Evolutionary conservation across 768 basidiomycete species (phyloP).

Genomic region (Pleurotus tuber-regium): DNA sequence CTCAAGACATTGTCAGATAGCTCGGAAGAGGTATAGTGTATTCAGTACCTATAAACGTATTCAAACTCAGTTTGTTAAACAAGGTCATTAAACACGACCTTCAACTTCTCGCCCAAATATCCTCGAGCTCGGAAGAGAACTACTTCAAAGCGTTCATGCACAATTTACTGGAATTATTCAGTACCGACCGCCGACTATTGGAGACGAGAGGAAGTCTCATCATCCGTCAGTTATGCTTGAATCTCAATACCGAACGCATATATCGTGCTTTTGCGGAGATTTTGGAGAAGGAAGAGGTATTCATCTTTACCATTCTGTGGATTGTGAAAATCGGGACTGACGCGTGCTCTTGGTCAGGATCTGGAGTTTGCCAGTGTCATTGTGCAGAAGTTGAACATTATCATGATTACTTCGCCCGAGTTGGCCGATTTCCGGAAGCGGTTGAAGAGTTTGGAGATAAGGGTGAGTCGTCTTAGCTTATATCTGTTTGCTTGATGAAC

Average conservation of each 20-base stretch:
- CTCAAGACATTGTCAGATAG: slow-evolving; percentile 95
- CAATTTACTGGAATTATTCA: slow-evolving; percentile 91
- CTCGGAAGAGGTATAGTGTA: slow-evolving; percentile 75
- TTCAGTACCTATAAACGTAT: neutral
- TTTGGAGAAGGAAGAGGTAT: slow-evolving; percentile 94
- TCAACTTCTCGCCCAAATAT: slow-evolving; percentile 95
- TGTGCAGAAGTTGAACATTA: slow-evolving; percentile 95
- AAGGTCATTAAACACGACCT: slow-evolving; percentile 96
- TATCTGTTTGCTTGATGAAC: neutral
- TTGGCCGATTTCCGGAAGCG: slow-evolving; percentile 92
- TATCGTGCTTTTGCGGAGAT: slow-evolving; percentile 97
- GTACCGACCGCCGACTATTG: slow-evolving; percentile 86
- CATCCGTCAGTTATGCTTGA: slow-evolving; percentile 90
- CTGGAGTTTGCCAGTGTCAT: slow-evolving; percentile 97
- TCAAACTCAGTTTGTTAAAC: neutral
- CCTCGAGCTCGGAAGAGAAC: slow-evolving; percentile 89
- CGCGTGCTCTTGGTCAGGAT: slow-evolving; percentile 51
- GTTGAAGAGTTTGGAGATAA: slow-evolving; percentile 89
- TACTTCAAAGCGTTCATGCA: slow-evolving; percentile 97
- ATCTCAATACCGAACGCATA: slow-evolving; percentile 93
- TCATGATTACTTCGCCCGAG: slow-evolving; percentile 94
- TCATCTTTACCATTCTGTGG: too few species aligned
- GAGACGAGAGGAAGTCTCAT: slow-evolving; percentile 94
- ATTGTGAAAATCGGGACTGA: slow-evolving; percentile 17
- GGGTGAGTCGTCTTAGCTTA: slow-evolving; percentile 46